Percentiles rank a stretch among this genome's conserved stretches.
phyloP scores from a whole-genome alignment of 2,329 filamentous ascomycete genomes.

The Tolypocladium ovalisporum region DNA sequence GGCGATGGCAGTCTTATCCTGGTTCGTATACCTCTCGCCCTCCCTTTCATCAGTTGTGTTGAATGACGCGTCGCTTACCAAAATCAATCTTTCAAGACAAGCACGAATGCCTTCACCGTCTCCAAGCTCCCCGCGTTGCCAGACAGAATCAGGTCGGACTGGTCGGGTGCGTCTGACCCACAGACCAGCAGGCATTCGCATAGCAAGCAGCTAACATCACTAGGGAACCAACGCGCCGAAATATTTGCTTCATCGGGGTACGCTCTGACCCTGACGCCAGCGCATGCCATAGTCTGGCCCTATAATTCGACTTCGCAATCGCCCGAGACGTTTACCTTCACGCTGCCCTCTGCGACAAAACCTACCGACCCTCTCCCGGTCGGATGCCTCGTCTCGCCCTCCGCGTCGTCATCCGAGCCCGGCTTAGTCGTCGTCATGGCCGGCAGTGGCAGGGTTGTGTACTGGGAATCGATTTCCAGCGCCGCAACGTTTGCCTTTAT shows the following conservation, averaged over 20 bases:
- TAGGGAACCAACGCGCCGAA: slow-evolving; percentile 55
- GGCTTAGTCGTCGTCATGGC: slow-evolving; percentile 83
- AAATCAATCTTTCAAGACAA: slow-evolving; percentile 47
- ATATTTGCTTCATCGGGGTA: slow-evolving; percentile 58
- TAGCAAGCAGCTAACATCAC: not conserved
- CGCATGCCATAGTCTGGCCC: slow-evolving; percentile 82
- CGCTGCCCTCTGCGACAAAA: slow-evolving; percentile 63
- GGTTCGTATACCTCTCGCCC: slow-evolving; percentile 31
- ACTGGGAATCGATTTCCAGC: slow-evolving; percentile 91
- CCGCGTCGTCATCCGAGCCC: slow-evolving; percentile 66
- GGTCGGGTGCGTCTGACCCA: slow-evolving; percentile 45
- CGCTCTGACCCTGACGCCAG: slow-evolving; percentile 69
- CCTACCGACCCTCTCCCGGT: slow-evolving; percentile 65
- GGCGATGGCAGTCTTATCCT: slow-evolving; percentile 57
- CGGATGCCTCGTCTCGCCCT: slow-evolving; percentile 70
- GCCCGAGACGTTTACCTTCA: slow-evolving; percentile 70
- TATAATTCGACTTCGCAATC: slow-evolving; percentile 61
- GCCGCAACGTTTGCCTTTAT: slow-evolving; percentile 77
- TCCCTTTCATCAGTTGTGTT: slow-evolving; percentile 1
- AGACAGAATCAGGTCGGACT: slow-evolving; percentile 58
- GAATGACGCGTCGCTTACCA: slow-evolving; percentile 11
- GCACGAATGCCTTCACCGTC: slow-evolving; percentile 74
- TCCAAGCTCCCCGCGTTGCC: slow-evolving; percentile 77
- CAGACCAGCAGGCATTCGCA: not conserved
- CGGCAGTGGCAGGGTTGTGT: slow-evolving; percentile 72